Conservation (phyloP, 768 basidiomycete genomes). For the Podaxis sp. region DNA sequence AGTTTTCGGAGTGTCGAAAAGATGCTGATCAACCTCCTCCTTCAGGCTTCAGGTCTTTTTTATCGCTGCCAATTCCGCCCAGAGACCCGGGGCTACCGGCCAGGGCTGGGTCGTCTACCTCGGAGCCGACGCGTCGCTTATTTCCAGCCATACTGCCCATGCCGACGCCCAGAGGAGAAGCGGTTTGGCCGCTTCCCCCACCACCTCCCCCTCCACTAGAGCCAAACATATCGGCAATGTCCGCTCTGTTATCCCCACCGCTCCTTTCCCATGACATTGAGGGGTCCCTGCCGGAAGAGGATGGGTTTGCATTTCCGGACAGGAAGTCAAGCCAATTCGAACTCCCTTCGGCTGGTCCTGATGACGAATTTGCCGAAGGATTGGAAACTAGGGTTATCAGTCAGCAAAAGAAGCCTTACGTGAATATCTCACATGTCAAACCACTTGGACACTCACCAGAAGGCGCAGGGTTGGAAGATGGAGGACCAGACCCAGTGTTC, state of each 20-base stretch:
- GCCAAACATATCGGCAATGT: constrained; percentile 12
- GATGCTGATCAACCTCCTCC: constrained; percentile 9
- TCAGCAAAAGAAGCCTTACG: constrained; percentile 6
- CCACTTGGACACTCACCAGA: neutral
- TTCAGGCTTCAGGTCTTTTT: constrained; percentile 13
- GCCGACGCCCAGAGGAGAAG: constrained; percentile 8
- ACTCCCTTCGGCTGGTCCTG: constrained; percentile 12
- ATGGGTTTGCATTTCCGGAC: constrained; percentile 7
- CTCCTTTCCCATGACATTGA: constrained; percentile 18
- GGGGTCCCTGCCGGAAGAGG: constrained; percentile 12
- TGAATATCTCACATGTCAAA: neutral
- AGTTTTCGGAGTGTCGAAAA: neutral
- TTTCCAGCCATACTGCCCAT: constrained; percentile 10
- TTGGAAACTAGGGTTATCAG: constrained; percentile 2
- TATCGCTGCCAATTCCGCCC: constrained; percentile 2
- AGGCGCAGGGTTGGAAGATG: constrained; percentile 3
- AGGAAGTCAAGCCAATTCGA: constrained; percentile 15
- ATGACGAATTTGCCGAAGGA: constrained; percentile 11
- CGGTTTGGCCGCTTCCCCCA: constrained; percentile 7
- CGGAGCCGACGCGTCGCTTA: constrained; percentile 12
- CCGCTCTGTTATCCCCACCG: constrained; percentile 10
- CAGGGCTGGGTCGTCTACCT: constrained; percentile 4
- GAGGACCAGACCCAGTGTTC: constrained; percentile 6
- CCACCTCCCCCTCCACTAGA: constrained; percentile 7
- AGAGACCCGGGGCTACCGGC: constrained; percentile 8